Evolutionary conservation across 2,329 filamentous ascomycete genomes (phyloP).

Genomic region (Penicillium aurantiogriseum): DNA sequence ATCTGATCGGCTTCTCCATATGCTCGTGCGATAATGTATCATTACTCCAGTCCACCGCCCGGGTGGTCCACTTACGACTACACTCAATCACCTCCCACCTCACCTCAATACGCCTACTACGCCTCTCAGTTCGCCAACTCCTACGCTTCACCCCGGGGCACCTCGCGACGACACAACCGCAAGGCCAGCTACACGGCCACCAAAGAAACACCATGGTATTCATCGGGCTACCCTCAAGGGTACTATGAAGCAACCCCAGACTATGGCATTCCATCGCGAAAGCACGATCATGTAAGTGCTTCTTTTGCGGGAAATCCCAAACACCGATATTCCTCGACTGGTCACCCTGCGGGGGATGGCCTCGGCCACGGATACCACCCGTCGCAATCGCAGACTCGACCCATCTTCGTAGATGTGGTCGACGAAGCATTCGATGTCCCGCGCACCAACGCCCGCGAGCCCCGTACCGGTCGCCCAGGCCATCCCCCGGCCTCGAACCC

Average conservation of each 20-base stretch:
- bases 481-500: constrained; percentile 23
- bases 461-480: constrained; percentile 32
- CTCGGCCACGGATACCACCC: constrained; percentile 25
- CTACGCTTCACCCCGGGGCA: constrained; percentile 45
- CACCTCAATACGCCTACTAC: constrained; percentile 53
- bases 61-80: constrained; percentile 52
- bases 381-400: constrained; percentile 48
- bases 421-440: constrained; percentile 54
- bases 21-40: constrained; percentile 47
- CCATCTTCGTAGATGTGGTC: constrained; percentile 57
- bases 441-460: constrained; percentile 47
- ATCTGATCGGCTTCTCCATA: constrained; percentile 22
- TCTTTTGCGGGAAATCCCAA: constrained; percentile 45
- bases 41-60: constrained; percentile 47
- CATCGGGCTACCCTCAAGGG: constrained; percentile 47
- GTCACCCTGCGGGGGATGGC: constrained; percentile 32
- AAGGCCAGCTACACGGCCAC: constrained; percentile 56
- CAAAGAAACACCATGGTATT: constrained; percentile 43
- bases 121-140: constrained; percentile 54
- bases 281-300: constrained; percentile 67
- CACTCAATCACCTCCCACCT: constrained; percentile 50
- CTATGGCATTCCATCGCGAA: constrained; percentile 53
- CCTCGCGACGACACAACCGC: constrained; percentile 54
- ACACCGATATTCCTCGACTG: constrained; percentile 50
- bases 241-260: constrained; percentile 50